Evolutionary conservation across 306 rosid genomes (phyloP).

Genomic region (Medicago truncatula): MtrunA17r5.0-ANR NC_053042.1:1276501-1277000

Average conservation of each 20-base stretch:
- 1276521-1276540: background rate
- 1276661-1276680: constrained; percentile 1
- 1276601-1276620: background rate
- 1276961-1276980: constrained; percentile 7
- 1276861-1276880: background rate
- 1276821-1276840: constrained; percentile 34
- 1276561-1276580: constrained; percentile 13
- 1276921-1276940: constrained; percentile 20
- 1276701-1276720: background rate
- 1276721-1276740: background rate
- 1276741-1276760: too few species aligned
- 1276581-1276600: background rate
- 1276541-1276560: background rate
- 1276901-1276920: background rate
- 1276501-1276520: background rate
- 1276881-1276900: background rate
- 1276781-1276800: constrained; percentile 46
- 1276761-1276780: constrained; percentile 71
- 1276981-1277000: constrained; percentile 30
- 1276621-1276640: constrained; percentile 38
- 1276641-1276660: constrained; percentile 34
- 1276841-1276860: constrained; percentile 23
- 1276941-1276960: constrained; percentile 29
- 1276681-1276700: background rate
- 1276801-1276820: constrained; percentile 44